Evolutionary conservation across 441 rosid species (phyloP).

Genomic region (Flueggea neowawraea): DNA sequence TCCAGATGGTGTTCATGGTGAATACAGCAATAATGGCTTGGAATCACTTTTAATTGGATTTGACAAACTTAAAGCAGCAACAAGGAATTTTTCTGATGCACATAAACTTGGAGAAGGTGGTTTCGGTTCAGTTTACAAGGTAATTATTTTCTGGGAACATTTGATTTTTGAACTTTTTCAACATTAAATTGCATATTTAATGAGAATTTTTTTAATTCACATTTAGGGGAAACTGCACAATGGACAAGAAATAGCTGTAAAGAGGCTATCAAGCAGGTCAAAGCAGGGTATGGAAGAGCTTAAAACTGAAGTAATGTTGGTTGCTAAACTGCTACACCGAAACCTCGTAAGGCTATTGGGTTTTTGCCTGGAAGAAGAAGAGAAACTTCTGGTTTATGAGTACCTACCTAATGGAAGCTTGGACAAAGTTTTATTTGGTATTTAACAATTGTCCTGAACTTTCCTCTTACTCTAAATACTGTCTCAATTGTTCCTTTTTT

Average conservation of each 20-base stretch:
- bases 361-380: conserved; percentile 27
- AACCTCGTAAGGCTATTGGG: conserved; percentile 26
- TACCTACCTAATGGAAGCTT: conserved; percentile 27
- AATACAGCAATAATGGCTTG: conserved; percentile 6
- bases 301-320: conserved; percentile 28
- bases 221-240: conserved; percentile 6
- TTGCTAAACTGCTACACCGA: conserved; percentile 10
- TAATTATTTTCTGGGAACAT: not conserved
- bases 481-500: too few species aligned
- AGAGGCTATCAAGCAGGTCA: conserved; percentile 13
- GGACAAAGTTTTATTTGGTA: conserved; percentile 18
- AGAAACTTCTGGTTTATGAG: conserved; percentile 33
- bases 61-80: conserved; percentile 21
- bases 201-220: not conserved
- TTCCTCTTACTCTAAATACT: too few species aligned
- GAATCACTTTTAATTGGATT: conserved; percentile 25
- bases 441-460: too few species aligned
- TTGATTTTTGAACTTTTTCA: not conserved
- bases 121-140: conserved; percentile 39
- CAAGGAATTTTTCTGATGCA: conserved; percentile 23
- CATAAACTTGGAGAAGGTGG: conserved; percentile 40
- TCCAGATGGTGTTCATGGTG: conserved; percentile 9
- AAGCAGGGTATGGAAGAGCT: conserved; percentile 18
- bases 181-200: too few species aligned
- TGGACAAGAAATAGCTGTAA: conserved; percentile 16